Evolutionary conservation across 169 alveolate species (phyloP), one percentile per base, ranked within the genome.

Genomic region (Plasmodium sp.): DNA sequence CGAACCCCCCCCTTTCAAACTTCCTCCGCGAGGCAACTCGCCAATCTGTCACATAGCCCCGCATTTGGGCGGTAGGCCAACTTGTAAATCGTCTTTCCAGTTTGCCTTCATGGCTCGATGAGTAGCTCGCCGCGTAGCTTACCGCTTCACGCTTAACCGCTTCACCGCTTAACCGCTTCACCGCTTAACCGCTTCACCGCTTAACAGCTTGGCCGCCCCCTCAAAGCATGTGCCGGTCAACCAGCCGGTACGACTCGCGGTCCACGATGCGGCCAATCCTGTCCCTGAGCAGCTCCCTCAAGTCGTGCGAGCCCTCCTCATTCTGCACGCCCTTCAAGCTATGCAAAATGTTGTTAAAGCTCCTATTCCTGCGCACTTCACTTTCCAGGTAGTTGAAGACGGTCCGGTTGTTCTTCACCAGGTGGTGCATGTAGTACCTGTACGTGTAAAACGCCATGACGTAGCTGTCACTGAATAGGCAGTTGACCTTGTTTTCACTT

Each of bases 381-480:
- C 72, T 90, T 74, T 90, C 94, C 27, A 90, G 73, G 33, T 90
- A 80, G 2, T 27, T 80, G 62, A 90, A 90, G 31, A 90, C 83
- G 27, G 41, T 80, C 80, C 86, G 81, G 73, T 90, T 90, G 36
- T 58, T 90, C 73, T 90, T 90, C 45, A 90, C 82, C n/a, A 79
- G 83, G 62, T 90, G 91, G 67, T 90, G 90, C 91, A 90, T 90
- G 82, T 90, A 90, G 43, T 90, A 74, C 48, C 94, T 72, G 82
- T 90, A 81, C 18, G 94, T 80, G 6, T 90, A 90, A 80, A 90
- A 80, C 10, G 94, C 72, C 72, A 90, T 74, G 73, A 90, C 90
- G 82, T 90, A 90, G n/a, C 77, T 56, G 33, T 90, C 94, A 27
- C 94, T 90, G 83, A 90, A 90, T 80, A 90, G 82, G 41, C 73